Evolutionary conservation across 1,284 basidiomycete species (phyloP), one percentile per base, ranked within the genome.

Genomic region (Lentinula novae-zelandiae): DNA sequence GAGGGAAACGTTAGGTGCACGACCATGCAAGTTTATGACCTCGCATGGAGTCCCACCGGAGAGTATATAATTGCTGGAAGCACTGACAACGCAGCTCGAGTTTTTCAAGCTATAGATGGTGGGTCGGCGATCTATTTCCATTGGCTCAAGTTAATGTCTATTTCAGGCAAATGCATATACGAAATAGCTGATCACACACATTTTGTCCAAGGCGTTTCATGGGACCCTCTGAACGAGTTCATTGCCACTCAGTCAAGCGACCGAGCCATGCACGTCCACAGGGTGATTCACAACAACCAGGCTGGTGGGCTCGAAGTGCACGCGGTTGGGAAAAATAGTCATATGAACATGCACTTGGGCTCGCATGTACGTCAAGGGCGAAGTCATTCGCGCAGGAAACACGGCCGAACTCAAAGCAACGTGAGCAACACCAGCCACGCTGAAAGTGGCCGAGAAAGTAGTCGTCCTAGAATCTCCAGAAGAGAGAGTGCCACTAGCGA

Each of bases 21-120:
- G 0, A 88, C 87, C 12, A 94, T 95, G 83, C 95, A 98, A 73
- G 94, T 99, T 10, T 98, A 99, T 72, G 96, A 99, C 73, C 80
- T 99, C 51, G 93, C 95, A 0, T 99, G 96, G 96, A 95, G 93
- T 65, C 97, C 97, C 0, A 90, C 92, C 27, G 95, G 96, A 52
- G 93, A 96, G 67, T 96, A 93, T 66, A 84, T 99, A 62, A 85
- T 98, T 56, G 90, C 95, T 12, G 96, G 96, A 8, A 96, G 94
- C 68, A 98, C 96, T 3, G 97, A 99, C 73, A 98, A 98, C 70
- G 92, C 90, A 2, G 96, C 95, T 0, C 81, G 94, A 52, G 87
- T 98, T 59, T 95, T 92, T 74, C 84, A 87, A 20, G 80, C 87
- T 2, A 78, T 76, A 17, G 92, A 95, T 70, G 94, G 92, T 89